Evolutionary conservation across 164 flowering plant species (phyloP), one percentile per base, ranked within the genome.

Genomic region (Pachysandra terminalis): DNA sequence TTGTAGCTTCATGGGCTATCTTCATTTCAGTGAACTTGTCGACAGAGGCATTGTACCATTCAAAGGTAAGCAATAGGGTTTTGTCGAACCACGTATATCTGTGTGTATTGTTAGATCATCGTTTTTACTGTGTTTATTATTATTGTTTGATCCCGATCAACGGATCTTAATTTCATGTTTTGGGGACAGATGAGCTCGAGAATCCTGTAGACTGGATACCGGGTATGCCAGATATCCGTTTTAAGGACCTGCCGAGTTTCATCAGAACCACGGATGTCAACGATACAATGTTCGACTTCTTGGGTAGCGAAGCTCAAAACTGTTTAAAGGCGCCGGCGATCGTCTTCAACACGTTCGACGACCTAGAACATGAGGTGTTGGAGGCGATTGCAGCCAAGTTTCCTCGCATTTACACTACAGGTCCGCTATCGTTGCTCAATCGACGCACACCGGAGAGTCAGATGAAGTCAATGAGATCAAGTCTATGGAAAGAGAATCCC

Each of bases 1-100:
- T 40, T 81, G 84, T 64, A 67, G 78, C 12, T 71, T 80, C 59
- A 37, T 81, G 77, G 78, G 73, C 3, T 77, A 65, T 59, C 17
- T 72, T 28, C 77, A 77, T 4, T 81, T 37, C 40, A 32, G 49
- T 0, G 73, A 77, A 13, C 74, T 83, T 19, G 53, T 75, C 19
- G 32, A 65, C n/a, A 67, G 78, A 64, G 88, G 84, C n/a, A 40
- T 84, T 25, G 27, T 68, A 2, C 88, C 88, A 2, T 73, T 88
- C 57, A 82, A 82, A 80, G 83, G 93, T 88, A 67, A 4, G n/a
- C n/a, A n/a, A n/a, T n/a, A n/a, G n/a, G n/a, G n/a, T n/a, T n/a
- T n/a, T n/a, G n/a, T n/a, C n/a, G n/a, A n/a, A n/a, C n/a, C n/a
- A n/a, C n/a, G n/a, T n/a, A n/a, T n/a, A n/a, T n/a, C n/a, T n/a